Base-by-base conservation (phyloP, 768 basidiomycete species). In the Boletales sp. region DNA sequence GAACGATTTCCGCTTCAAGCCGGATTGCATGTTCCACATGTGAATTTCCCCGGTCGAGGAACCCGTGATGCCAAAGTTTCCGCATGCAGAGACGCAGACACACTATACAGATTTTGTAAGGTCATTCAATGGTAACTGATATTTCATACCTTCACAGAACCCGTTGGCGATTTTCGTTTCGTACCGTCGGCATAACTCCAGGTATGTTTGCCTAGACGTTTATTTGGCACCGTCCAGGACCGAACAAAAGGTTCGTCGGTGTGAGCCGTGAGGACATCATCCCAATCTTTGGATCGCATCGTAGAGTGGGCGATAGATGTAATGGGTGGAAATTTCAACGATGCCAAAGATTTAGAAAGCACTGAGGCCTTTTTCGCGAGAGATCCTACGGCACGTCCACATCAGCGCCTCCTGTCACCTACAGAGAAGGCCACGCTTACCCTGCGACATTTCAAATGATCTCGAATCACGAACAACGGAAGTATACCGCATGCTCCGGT, bases 11-110 rank as follows among this genome's bases (percentile, higher is more conserved):
- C 95, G 78, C 58, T 81, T 80, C 50, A 94, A 79, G 2, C 97
- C 97, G 4, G 90, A 93, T 68, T 99, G 95, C 84, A 99, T 83
- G 64, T 97, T 99, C 88, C 92, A 98, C 86, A 94, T 86, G 50
- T 82, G 68, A 35, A 98, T 87, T 21, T 76, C 77, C 2, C 90
- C 89, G 0, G 81, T 85, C 2, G 90, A 89, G 1, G 87, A 87
- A 21, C 92, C 84, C 4, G 83, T 91, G 11, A 98, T 67, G 27
- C 89, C 91, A 63, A 97, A 99, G 62, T 98, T 98, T 8, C 97
- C 97, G 63, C 97, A 99, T 0, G 91, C 87, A 4, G 94, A 87
- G 17, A 97, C 87, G 54, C 86, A 90, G 15, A 94, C 89, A 13
- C 86, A 79, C 88, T 90, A 56, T 8, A 24, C 18, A 8, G 14